Conservation (phyloP, 2,329 filamentous ascomycete species). For the Pseudonectria buxi region DNA sequence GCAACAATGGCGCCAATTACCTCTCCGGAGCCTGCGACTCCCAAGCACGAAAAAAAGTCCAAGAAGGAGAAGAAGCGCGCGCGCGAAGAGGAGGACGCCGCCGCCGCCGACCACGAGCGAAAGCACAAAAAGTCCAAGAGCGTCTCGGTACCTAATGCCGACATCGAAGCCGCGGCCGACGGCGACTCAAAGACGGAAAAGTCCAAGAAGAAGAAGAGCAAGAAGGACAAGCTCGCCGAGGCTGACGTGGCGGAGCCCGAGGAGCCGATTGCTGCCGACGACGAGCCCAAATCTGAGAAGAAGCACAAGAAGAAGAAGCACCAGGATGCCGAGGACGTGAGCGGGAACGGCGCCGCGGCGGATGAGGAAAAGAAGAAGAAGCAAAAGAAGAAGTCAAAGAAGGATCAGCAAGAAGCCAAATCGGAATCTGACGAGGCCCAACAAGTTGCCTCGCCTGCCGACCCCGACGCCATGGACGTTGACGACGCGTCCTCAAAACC, state of each 20-base stretch:
- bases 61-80: slow-evolving; percentile 41
- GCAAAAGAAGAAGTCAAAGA: slow-evolving; percentile 25
- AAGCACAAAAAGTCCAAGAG: slow-evolving; percentile 46
- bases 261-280: slow-evolving; percentile 3
- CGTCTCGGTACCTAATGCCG: slow-evolving; percentile 27
- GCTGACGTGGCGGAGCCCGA: slow-evolving; percentile 6
- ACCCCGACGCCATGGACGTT: slow-evolving; percentile 35
- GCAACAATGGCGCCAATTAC: slow-evolving; percentile 28
- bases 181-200: slow-evolving; percentile 26
- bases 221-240: slow-evolving; percentile 20
- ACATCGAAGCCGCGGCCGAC: slow-evolving; percentile 18
- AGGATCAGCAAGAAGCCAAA: slow-evolving; percentile 18
- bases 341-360: slow-evolving; percentile 5
- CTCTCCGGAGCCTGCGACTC: slow-evolving; percentile 22
- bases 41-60: slow-evolving; percentile 33
- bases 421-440: slow-evolving; percentile 4
- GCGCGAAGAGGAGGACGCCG: slow-evolving; percentile 34
- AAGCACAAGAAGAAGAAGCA: slow-evolving; percentile 28
- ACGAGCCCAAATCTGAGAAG: slow-evolving; percentile 16
- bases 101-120: slow-evolving; percentile 32
- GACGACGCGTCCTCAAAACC: slow-evolving; percentile 25
- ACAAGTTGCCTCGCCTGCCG: slow-evolving; percentile 9
- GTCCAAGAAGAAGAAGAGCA: slow-evolving; percentile 27
- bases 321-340: slow-evolving; percentile 12
- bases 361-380: slow-evolving; percentile 25